Evolutionary conservation across 2,329 filamentous ascomycete species (phyloP).

Genomic region (Rugonectria rugulosa): DNA sequence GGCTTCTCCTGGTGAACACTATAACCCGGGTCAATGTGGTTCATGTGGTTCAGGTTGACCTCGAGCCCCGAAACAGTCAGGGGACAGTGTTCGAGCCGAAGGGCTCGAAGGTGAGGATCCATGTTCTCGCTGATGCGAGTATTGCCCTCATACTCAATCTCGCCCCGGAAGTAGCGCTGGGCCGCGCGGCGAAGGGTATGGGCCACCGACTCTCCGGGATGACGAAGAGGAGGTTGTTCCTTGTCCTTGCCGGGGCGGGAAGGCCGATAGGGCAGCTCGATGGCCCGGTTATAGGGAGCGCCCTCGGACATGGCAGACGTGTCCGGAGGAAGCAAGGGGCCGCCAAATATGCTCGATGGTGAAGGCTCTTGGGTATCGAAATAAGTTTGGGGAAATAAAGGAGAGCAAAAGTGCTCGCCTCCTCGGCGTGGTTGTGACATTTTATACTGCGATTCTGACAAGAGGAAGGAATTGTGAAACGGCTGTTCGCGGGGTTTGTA

Average conservation of each 20-base stretch:
- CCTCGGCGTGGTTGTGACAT: neutral
- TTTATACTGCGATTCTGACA: neutral
- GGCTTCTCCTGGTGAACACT: neutral
- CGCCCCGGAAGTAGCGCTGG: neutral
- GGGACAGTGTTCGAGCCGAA: neutral
- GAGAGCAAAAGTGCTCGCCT: neutral
- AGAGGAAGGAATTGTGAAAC: neutral
- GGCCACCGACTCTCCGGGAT: neutral
- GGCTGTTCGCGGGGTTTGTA: neutral
- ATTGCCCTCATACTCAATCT: neutral
- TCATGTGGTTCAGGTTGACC: neutral
- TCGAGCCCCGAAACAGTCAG: neutral
- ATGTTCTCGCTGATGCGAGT: neutral
- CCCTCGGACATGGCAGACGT: slow-evolving; percentile 15
- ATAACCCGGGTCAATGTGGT: neutral
- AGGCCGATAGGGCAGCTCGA: neutral
- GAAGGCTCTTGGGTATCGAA: too few relatives aligned
- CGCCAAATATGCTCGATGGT: too few relatives aligned
- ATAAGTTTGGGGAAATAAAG: too few relatives aligned
- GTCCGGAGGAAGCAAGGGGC: too few relatives aligned
- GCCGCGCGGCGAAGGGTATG: neutral
- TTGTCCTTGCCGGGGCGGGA: too few relatives aligned
- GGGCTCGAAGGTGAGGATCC: neutral
- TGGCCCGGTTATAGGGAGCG: too few relatives aligned
- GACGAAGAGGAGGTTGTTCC: too few relatives aligned